phyloP scores from a whole-genome alignment of 768 basidiomycete species.

The Daedalea quercina region DNA sequence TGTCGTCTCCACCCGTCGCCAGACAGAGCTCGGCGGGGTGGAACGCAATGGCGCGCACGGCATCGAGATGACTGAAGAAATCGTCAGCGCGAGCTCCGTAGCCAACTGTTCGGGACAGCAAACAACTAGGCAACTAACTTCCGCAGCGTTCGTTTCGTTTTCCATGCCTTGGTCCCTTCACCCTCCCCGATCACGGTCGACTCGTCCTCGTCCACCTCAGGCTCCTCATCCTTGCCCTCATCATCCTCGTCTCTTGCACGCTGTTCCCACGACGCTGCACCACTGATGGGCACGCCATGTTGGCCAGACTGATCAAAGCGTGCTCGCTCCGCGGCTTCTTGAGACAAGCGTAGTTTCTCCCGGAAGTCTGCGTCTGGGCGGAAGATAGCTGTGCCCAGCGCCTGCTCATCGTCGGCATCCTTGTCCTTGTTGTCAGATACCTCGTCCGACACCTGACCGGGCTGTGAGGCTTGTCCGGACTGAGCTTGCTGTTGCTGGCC shows the following conservation, averaged over 20 bases:
- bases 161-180: constrained; percentile 75
- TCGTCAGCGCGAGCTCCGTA: constrained; percentile 6
- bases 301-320: constrained; percentile 26
- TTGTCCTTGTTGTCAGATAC: constrained; percentile 27
- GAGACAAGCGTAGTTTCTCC: constrained; percentile 63
- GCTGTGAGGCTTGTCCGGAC: constrained; percentile 17
- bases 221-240: constrained; percentile 58
- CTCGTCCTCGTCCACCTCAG: constrained; percentile 59
- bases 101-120: background rate
- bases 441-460: constrained; percentile 23
- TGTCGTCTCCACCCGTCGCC: constrained; percentile 94
- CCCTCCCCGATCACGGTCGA: constrained; percentile 55
- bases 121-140: constrained; percentile 52
- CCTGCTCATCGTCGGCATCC: constrained; percentile 44
- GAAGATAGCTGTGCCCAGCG: constrained; percentile 71
- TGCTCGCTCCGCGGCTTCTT: constrained; percentile 53
- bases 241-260: constrained; percentile 56
- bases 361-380: constrained; percentile 88
- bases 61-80: constrained; percentile 75
- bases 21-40: constrained; percentile 80
- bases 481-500: constrained; percentile 22
- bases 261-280: constrained; percentile 45
- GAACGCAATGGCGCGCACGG: constrained; percentile 86
- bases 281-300: constrained; percentile 24
- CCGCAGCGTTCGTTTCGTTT: constrained; percentile 77